A percentile compares a stretch with the other conserved stretches of the same genome.
phyloP scores from a whole-genome alignment of 495 filamentous ascomycete genomes.

The Neurospora sp. region DNA sequence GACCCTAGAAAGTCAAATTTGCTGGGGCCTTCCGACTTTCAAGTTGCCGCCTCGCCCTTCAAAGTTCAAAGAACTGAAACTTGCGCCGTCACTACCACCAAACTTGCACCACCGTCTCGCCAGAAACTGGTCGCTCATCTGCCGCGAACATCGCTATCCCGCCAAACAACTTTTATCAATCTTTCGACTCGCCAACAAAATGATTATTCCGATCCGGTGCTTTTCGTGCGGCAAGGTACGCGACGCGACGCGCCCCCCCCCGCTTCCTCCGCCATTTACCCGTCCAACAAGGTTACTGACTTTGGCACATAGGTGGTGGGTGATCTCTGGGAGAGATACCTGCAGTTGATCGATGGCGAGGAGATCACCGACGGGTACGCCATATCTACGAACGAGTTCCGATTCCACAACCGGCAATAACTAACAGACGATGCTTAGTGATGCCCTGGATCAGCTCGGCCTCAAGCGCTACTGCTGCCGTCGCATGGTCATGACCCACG shows the following conservation, averaged over 20 bases:
- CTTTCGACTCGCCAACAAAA: slow-evolving; percentile 32
- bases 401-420: background rate
- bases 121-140: background rate
- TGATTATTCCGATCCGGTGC: slow-evolving; percentile 98
- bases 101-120: background rate
- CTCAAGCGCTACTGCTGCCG: slow-evolving; percentile 96
- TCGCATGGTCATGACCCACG: slow-evolving; percentile 99
- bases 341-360: slow-evolving; percentile 72
- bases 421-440: slow-evolving; percentile 38
- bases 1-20: slow-evolving; percentile 9
- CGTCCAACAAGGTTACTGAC: background rate
- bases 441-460: slow-evolving; percentile 87
- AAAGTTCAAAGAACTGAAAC: background rate
- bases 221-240: slow-evolving; percentile 97
- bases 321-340: slow-evolving; percentile 93
- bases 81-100: background rate
- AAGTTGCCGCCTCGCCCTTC: background rate
- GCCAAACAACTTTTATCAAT: background rate
- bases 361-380: slow-evolving; percentile 67
- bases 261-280: background rate
- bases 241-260: background rate
- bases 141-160: background rate
- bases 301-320: slow-evolving; percentile 63
- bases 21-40: background rate
- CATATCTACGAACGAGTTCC: background rate